Percentiles rank a stretch among this genome's conserved stretches.
phyloP scores from a whole-genome alignment of 257 asterid genomes.

The Rauvolfia tetraphylla region DNA sequence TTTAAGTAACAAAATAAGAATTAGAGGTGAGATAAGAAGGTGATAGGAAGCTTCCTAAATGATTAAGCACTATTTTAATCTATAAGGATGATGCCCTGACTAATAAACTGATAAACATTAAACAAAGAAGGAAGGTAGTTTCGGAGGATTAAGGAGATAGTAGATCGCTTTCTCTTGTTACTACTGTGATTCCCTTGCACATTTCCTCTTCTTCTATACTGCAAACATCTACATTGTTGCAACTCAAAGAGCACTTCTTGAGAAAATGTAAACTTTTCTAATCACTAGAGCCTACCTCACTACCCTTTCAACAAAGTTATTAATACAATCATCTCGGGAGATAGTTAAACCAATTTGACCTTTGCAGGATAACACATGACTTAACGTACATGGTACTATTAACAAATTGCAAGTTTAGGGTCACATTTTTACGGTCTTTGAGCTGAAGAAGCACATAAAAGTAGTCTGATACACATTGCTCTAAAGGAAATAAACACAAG shows the following conservation, averaged over 20 bases:
- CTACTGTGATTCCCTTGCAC: not conserved
- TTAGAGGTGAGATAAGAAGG: not conserved
- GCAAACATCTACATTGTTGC: not conserved
- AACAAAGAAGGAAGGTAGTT: not conserved
- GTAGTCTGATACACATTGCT: not conserved
- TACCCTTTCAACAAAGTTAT: too few species aligned
- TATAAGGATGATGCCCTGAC: not conserved
- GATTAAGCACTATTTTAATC: not conserved
- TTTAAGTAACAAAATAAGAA: not conserved
- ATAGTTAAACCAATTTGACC: not conserved
- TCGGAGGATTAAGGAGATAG: not conserved
- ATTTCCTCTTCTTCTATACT: not conserved
- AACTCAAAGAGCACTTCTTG: not conserved
- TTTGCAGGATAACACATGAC: not conserved
- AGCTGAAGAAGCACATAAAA: not conserved
- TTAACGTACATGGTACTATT: not conserved
- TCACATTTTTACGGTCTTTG: not conserved
- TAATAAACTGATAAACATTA: not conserved
- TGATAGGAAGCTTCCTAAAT: not conserved
- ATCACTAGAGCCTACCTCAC: not conserved
- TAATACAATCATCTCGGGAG: not conserved
- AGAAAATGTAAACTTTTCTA: not conserved
- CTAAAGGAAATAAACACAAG: not conserved
- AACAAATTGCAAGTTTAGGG: not conserved
- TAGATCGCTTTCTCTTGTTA: not conserved